These are phyloP conservation scores for Yarrowia sp. DNA, from an alignment of 805 yeast species.

Conservation along the genomic window DNA sequence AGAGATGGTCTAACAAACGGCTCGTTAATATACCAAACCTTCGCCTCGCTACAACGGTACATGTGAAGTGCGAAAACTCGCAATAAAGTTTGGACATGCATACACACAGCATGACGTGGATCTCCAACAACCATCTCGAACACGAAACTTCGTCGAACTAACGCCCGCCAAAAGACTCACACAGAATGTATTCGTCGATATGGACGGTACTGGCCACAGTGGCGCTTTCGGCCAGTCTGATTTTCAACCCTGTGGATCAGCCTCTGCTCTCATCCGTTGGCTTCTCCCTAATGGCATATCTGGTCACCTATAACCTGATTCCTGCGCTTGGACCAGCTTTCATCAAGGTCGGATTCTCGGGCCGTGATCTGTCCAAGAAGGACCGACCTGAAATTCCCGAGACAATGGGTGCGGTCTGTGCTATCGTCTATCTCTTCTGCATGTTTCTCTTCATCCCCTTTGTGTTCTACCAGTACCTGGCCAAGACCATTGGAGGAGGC, in stretches of 20 bases:
- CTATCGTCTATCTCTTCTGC: conserved; percentile 71
- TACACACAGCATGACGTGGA: conserved; percentile 10
- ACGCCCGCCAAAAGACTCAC: neutral
- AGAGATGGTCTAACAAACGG: too few relatives aligned
- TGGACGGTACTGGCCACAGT: conserved; percentile 20
- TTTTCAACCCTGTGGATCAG: conserved; percentile 35
- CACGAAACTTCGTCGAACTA: neutral
- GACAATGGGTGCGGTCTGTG: conserved; percentile 86
- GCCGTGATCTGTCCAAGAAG: conserved; percentile 77
- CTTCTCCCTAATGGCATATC: conserved; percentile 64
- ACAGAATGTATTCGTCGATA: conserved; percentile 9
- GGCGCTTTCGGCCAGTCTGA: conserved; percentile 26
- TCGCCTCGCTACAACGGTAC: neutral
- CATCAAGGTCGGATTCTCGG: conserved; percentile 74
- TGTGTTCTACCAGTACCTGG: conserved; percentile 71
- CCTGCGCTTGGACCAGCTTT: conserved; percentile 68
- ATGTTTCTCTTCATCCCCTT: conserved; percentile 88
- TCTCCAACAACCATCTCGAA: neutral
- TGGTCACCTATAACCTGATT: conserved; percentile 55
- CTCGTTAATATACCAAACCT: neutral
- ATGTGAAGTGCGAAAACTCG: too few relatives aligned
- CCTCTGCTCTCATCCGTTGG: conserved; percentile 63
- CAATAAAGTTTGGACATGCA: neutral
- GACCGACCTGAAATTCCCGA: conserved; percentile 79
- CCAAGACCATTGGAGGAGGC: conserved; percentile 61